Percentiles rank a stretch among this genome's conserved stretches.
Evolutionary conservation across 352 stramenopile species (phyloP).

Genomic region (Phytophthora pini): DNA sequence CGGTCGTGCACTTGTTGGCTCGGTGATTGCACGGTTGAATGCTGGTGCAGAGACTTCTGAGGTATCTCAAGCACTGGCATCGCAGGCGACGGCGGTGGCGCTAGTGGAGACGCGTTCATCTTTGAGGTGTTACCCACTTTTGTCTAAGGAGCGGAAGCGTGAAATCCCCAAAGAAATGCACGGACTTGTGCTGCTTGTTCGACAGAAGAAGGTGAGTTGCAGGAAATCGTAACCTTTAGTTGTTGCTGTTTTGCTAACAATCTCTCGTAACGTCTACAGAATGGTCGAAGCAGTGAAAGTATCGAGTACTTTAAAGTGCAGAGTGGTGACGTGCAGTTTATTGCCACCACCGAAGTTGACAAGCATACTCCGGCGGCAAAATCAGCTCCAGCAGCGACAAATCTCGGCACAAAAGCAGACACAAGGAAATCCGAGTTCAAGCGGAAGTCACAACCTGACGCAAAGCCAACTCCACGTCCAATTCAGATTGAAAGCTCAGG

Average conservation of each 20-base stretch:
- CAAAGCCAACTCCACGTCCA: neutral
- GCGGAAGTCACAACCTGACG: slow-evolving; percentile 9
- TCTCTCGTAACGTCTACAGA: slow-evolving; percentile 41
- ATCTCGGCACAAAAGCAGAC: neutral
- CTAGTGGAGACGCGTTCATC: slow-evolving; percentile 67
- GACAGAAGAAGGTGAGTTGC: slow-evolving; percentile 65
- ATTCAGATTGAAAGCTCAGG: neutral
- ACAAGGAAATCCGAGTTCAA: slow-evolving; percentile 11
- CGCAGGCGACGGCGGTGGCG: slow-evolving; percentile 54
- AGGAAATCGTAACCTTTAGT: neutral
- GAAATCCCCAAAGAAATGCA: slow-evolving; percentile 69
- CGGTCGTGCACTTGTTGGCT: slow-evolving; percentile 40
- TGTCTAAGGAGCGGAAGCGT: slow-evolving; percentile 65
- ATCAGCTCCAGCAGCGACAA: slow-evolving; percentile 3
- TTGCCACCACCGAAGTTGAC: slow-evolving; percentile 10
- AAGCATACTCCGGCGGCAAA: neutral
- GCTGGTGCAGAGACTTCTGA: slow-evolving; percentile 30
- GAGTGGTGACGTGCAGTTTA: slow-evolving; percentile 38
- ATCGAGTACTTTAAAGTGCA: slow-evolving; percentile 68
- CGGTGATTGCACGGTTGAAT: slow-evolving; percentile 58
- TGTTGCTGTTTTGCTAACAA: slow-evolving; percentile 7
- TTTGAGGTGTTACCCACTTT: slow-evolving; percentile 57
- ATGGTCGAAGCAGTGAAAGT: slow-evolving; percentile 65
- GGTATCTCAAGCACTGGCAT: slow-evolving; percentile 36
- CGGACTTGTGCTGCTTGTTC: slow-evolving; percentile 61